Base-by-base conservation (phyloP, 1,139 yeast genomes). In the Taphrina populina region DNA sequence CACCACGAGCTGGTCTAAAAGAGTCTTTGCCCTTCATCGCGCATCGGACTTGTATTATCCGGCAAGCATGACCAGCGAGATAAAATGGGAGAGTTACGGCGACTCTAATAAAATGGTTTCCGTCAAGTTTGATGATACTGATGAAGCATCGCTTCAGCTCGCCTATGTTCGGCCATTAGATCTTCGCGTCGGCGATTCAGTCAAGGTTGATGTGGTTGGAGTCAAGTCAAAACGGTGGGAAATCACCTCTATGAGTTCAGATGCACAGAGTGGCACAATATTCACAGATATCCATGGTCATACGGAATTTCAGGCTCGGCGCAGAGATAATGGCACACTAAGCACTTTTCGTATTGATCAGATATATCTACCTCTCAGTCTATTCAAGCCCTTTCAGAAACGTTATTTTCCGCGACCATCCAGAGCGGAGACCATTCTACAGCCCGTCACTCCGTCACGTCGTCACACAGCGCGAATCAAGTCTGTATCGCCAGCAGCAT, bases 1-100 rank as follows among this genome's bases (percentile, higher is more conserved):
- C n/a, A 41, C 39, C 8, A 39, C 41, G 15, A 32, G 33, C n/a
- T 23, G 35, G 39, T 29, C 46, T 8, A 32, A 27, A 29, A 37
- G 54, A 10, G 54, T 49, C 17, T 24, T 49, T 17, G 54, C 54
- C 2, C 30, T 30, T n/a, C 46, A 49, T 30, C 39, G 32, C 11
- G 46, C 13, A 7, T 30, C 54, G 4, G 32, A 32, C 10, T 49
- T 40, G 8, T 49, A 41, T 32, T 39, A 37, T 15, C 54, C 54
- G 4, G 54, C 46, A 11, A 35, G 33, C n/a, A 10, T 49, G 45
- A 21, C 39, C 27, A 4, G 17, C 7, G 52, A 45, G 5, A n/a
- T n/a, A n/a, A n/a, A n/a, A n/a, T n/a, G n/a, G n/a, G n/a, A n/a
- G n/a, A n/a, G n/a, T n/a, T n/a, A n/a, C n/a, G n/a, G n/a, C n/a